Base-by-base conservation (phyloP, 2,329 filamentous ascomycete genomes). In the Stagonosporopsis vannaccii region DNA sequence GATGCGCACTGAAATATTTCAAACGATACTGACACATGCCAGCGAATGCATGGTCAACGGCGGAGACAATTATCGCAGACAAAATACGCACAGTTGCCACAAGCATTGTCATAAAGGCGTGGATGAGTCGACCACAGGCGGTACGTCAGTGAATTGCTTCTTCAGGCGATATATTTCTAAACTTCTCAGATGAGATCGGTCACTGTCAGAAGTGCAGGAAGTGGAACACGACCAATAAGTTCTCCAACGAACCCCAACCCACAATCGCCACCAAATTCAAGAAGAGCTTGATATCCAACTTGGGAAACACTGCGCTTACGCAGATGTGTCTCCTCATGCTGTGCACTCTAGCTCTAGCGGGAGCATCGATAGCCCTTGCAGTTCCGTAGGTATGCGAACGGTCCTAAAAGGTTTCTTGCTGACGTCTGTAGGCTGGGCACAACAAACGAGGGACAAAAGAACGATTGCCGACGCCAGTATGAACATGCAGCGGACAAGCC, bases 41-140 rank as follows among this genome's bases (percentile, higher is more conserved):
- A 69, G 65, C 8, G 70, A 73, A 46, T 72, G 69, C 28, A 66
- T 74, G 65, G 69, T 73, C n/a, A 71, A 74, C 35, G 67, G 67
- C 2, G 55, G 59, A 9, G 65, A 73, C 19, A 65, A 55, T n/a
- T 69, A 66, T 45, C 62, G 69, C 20, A 59, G 63, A 45, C 37
- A 50, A 1, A 61, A 59, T 23, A 54, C 57, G 3, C 71, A 73
- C 43, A 66, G 53, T 8, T 74, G 71, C 44, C 72, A 73, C 50
- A 71, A 71, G 45, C 69, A 73, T 45, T 73, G 66, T 60, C 65
- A 60, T 20, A 20, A 37, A n/a, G 59, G 53, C 22, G 50, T 45
- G 2, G 54, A 66, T 12, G 60, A 61, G 9, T 67, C 66, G 0
- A 63, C 59, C 26, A 70, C 65, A 0, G 66, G 66, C 9, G 58